These are phyloP conservation scores for Cupressus sempervirens DNA, from an alignment of 75 land plant genomes.

Conservation along the genomic window DNA sequence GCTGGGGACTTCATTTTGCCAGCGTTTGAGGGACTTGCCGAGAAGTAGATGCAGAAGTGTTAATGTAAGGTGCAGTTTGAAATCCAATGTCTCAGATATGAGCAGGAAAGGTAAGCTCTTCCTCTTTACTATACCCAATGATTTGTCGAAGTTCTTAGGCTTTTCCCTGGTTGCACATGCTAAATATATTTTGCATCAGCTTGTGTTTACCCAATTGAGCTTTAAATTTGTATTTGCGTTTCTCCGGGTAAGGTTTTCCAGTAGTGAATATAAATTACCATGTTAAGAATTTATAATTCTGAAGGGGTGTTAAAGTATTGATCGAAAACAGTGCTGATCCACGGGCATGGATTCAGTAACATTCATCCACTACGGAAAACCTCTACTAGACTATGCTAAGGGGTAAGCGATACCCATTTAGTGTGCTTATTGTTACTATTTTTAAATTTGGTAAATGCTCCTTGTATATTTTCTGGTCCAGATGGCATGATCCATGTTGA, in stretches of 20 bases:
- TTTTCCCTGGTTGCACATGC: not conserved
- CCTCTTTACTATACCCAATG: not conserved
- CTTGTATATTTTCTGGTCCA: not conserved
- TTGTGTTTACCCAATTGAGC: not conserved
- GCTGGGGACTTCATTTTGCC: not conserved
- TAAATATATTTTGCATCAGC: not conserved
- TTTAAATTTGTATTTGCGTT: not conserved
- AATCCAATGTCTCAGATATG: conserved; percentile 11
- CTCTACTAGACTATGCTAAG: too few relatives aligned
- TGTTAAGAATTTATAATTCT: not conserved
- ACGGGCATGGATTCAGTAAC: too few relatives aligned
- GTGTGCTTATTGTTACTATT: not conserved
- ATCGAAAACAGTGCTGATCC: not conserved
- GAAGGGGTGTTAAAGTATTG: not conserved
- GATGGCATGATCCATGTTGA: not conserved
- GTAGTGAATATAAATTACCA: not conserved
- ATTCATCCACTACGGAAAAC: too few relatives aligned
- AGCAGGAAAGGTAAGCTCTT: not conserved
- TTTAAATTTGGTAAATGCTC: not conserved
- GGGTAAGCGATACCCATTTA: not conserved
- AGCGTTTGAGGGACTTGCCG: not conserved
- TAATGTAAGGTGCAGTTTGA: conserved; percentile 1
- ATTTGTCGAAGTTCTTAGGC: not conserved
- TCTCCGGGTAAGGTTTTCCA: not conserved
- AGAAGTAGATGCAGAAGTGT: not conserved